These are phyloP conservation scores for Zymoseptoria brevis DNA, from an alignment of 2,329 filamentous ascomycete species.

Conservation along the genomic window DNA sequence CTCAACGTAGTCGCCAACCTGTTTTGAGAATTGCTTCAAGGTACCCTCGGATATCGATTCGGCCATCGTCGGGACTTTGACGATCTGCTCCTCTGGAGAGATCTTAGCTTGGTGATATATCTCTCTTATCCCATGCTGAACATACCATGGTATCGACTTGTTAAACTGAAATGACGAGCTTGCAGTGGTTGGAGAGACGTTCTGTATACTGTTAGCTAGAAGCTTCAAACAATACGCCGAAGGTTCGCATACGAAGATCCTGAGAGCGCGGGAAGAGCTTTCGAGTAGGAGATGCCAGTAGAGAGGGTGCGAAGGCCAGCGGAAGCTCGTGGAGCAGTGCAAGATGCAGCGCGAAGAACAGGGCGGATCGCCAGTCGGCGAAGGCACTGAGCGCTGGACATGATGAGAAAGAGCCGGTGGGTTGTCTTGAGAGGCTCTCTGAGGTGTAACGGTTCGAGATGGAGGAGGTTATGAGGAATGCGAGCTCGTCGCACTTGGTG, in stretches of 20 bases:
- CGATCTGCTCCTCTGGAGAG: conserved; percentile 61
- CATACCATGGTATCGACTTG: conserved; percentile 28
- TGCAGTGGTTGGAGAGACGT: conserved; percentile 22
- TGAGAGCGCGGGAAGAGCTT: conserved; percentile 12
- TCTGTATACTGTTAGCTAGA: conserved; percentile 15
- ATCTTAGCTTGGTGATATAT: conserved; percentile 7
- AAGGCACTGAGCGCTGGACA: conserved; percentile 33
- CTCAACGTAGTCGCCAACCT: conserved; percentile 88
- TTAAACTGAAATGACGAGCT: conserved; percentile 27
- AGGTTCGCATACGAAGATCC: conserved; percentile 15
- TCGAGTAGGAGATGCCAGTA: conserved; percentile 14
- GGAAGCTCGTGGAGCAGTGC: conserved; percentile 16
- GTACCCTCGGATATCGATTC: conserved; percentile 98
- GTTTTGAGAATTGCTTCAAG: conserved; percentile 88
- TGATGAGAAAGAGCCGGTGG: conserved; percentile 23
- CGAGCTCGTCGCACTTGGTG: background rate
- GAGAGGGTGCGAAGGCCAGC: conserved; percentile 18
- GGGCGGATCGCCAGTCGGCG: conserved; percentile 23
- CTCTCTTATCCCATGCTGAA: background rate
- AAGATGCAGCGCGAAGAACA: conserved; percentile 20
- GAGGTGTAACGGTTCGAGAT: conserved; percentile 3
- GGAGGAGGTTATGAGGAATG: conserved; percentile 4
- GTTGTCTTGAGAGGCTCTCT: conserved; percentile 21
- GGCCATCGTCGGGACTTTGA: conserved; percentile 97
- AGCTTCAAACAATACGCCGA: background rate